Evolutionary conservation across 164 flowering plant genomes (phyloP).

Genomic region (Nymphaea colorata): DNA sequence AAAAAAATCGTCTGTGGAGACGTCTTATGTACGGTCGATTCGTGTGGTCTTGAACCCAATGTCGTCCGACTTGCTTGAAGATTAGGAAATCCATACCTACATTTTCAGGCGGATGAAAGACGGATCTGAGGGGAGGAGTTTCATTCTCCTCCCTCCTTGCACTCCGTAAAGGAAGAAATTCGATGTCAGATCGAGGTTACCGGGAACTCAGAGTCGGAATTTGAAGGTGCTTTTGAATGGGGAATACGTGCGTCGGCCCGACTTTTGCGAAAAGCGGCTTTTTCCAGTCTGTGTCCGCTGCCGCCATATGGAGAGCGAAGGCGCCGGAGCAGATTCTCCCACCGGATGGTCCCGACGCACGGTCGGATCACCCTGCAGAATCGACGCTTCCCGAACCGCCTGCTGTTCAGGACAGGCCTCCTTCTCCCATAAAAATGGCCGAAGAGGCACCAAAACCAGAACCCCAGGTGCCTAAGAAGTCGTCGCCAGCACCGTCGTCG

Average conservation of each 20-base stretch:
- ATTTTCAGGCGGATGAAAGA: background rate
- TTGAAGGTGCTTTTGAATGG: conserved; percentile 8
- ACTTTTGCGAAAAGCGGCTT: conserved; percentile 13
- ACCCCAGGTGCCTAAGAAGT: conserved; percentile 20
- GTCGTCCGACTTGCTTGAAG: too few species aligned
- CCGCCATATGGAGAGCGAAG: conserved; percentile 14
- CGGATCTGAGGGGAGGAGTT: background rate
- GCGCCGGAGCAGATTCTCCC: conserved; percentile 4
- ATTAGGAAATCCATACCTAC: too few species aligned
- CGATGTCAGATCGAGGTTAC: too few species aligned
- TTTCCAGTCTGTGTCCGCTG: conserved; percentile 18
- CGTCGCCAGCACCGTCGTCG: conserved; percentile 6
- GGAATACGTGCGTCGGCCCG: conserved; percentile 23
- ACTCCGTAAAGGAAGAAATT: background rate
- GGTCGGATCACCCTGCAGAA: background rate
- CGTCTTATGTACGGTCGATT: too few species aligned
- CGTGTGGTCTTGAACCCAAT: too few species aligned
- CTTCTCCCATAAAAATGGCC: conserved; percentile 7
- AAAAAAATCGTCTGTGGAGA: too few species aligned
- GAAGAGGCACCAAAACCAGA: conserved; percentile 2
- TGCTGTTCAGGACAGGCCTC: conserved; percentile 13
- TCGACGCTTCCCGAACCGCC: background rate
- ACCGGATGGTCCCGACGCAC: background rate
- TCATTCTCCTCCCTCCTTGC: background rate
- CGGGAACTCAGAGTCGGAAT: background rate